These are phyloP conservation scores for Saccharomycopsis sp. DNA, from an alignment of 805 yeast species.

Conservation along the genomic window DNA sequence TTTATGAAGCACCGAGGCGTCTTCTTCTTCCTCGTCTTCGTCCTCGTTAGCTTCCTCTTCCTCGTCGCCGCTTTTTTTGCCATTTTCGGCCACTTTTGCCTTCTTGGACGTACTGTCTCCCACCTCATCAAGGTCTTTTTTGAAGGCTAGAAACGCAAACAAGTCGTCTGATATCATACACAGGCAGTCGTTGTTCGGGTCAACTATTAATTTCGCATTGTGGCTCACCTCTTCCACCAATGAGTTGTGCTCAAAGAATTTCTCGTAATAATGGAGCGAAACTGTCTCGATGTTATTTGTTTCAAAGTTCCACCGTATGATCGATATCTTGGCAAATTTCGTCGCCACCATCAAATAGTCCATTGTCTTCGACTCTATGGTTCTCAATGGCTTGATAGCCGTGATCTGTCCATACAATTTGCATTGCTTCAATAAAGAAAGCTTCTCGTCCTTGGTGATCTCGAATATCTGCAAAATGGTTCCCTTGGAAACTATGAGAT, in stretches of 20 bases:
- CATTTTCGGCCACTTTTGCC: constrained; percentile 8
- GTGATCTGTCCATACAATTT: constrained; percentile 44
- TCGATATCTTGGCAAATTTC: constrained; percentile 67
- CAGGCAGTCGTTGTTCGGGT: constrained; percentile 53
- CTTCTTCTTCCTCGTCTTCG: constrained; percentile 11
- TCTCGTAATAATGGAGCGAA: constrained; percentile 83
- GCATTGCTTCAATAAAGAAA: constrained; percentile 36
- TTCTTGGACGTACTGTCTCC: constrained; percentile 28
- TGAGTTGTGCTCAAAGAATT: constrained; percentile 46
- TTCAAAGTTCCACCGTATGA: constrained; percentile 61
- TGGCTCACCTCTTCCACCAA: constrained; percentile 25
- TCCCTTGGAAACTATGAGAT: constrained; percentile 46
- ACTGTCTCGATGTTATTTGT: constrained; percentile 55
- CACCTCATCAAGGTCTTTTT: constrained; percentile 52
- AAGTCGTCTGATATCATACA: constrained; percentile 58
- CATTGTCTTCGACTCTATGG: constrained; percentile 9
- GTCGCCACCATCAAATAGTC: constrained; percentile 66
- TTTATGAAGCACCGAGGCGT: constrained; percentile 4
- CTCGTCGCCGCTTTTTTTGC: constrained; percentile 8
- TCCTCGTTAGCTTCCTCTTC: constrained; percentile 18
- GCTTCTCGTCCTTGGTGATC: constrained; percentile 22
- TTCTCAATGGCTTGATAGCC: constrained; percentile 21
- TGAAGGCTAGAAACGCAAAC: constrained; percentile 67
- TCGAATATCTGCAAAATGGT: constrained; percentile 43
- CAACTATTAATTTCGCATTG: constrained; percentile 46